A percentile compares a stretch with the other conserved stretches of the same genome.
phyloP scores from a whole-genome alignment of 148 eudicot genomes.

The Nyssa sinensis region DNA sequence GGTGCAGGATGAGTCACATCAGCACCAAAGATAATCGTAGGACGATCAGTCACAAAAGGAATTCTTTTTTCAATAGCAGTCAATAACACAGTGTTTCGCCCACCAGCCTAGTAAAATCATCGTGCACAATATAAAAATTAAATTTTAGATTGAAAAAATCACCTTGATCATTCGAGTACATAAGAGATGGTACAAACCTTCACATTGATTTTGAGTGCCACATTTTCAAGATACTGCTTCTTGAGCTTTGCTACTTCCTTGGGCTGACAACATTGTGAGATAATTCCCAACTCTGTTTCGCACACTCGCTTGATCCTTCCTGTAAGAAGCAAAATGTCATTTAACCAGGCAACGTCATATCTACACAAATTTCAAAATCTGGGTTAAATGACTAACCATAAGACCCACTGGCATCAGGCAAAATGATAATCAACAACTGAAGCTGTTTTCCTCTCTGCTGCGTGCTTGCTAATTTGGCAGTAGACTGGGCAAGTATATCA shows the following conservation, averaged over 20 bases:
- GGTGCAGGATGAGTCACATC: constrained; percentile 90
- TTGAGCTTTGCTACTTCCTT: constrained; percentile 29
- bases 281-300: constrained; percentile 81
- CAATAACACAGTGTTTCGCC: constrained; percentile 52
- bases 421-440: constrained; percentile 64
- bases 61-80: constrained; percentile 34
- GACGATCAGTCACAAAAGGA: constrained; percentile 48
- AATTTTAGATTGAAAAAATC: not conserved
- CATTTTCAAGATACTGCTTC: constrained; percentile 78
- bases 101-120: constrained; percentile 57
- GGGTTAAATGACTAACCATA: constrained; percentile 47
- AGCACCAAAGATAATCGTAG: constrained; percentile 85
- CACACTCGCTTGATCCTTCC: constrained; percentile 75
- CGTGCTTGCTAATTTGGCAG: not conserved
- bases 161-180: not conserved
- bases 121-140: not conserved
- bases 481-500: constrained; percentile 29
- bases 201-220: constrained; percentile 79
- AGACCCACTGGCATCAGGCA: constrained; percentile 61
- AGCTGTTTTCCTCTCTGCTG: constrained; percentile 31
- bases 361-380: not conserved
- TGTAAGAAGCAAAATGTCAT: constrained; percentile 16
- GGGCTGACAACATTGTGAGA: constrained; percentile 86
- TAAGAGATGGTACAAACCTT: constrained; percentile 45
- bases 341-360: not conserved